Base-by-base conservation (phyloP, 495 filamentous ascomycete genomes). In the Daldinia grandis region DNA sequence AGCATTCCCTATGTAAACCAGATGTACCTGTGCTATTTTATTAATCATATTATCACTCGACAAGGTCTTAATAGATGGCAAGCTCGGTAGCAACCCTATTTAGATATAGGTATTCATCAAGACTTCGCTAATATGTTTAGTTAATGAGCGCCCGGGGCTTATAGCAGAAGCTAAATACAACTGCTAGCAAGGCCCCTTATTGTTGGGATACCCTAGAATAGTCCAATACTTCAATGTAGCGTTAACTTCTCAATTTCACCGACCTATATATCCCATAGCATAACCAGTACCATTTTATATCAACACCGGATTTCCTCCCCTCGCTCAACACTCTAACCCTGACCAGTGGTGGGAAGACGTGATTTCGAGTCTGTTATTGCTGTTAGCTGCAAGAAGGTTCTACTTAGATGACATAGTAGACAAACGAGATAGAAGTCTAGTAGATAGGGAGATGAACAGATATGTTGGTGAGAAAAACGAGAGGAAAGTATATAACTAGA, bases 401-500 rank as follows among this genome's bases (percentile, higher is more conserved):
- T 27, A 12, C n/a, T 30, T 0, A 37, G 15, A 24, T 1, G 6
- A n/a, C 9, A 47, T 28, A 8, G 4, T 30, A 53, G 24, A 53
- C 2, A 31, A 31, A 55, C 28, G 24, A 51, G 14, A 30, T 28
- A 12, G 25, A 17, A 3, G 5, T 19, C 25, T 10, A 25, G 6
- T n/a, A 17, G 27, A 53, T 27, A 17, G 28, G 59, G 38, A 42
- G 17, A 31, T 9, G 15, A 15, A 17, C 49, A 12, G 40, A 25
- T 38, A 44, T 40, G 30, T 10, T 25, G 4, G 33, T 50, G 28
- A 53, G 37, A 40, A n/a, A 62, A 68, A 21, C 24, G 25, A 63
- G 27, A 60, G 53, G 14, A 57, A 53, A 10, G 8, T 53, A 64
- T 56, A 60, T 59, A 59, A 30, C 37, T 44, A 42, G 40, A 57